Conservation (phyloP, 495 filamentous ascomycete species). For the Letharia columbiana region DNA sequence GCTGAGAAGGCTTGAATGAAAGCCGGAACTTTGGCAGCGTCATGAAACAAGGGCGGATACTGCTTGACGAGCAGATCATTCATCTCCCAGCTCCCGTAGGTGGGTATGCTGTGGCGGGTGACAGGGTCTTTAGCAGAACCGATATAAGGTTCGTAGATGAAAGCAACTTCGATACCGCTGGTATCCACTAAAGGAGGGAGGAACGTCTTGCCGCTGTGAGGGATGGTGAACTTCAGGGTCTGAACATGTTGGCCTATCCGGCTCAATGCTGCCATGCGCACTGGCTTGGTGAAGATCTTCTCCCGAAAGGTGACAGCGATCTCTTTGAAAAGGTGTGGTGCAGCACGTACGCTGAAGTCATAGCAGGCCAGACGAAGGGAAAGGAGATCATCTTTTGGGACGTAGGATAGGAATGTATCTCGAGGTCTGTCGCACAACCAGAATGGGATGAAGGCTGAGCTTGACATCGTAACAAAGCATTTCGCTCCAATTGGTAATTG, state of each 20-base stretch:
- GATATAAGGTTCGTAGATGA: constrained; percentile 64
- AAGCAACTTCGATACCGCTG: constrained; percentile 58
- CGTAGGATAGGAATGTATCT: constrained; percentile 33
- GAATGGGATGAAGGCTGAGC: constrained; percentile 38
- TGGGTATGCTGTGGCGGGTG: constrained; percentile 43
- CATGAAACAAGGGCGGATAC: constrained; percentile 74
- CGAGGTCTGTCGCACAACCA: constrained; percentile 42
- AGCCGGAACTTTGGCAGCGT: constrained; percentile 70
- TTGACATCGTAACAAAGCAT: constrained; percentile 26
- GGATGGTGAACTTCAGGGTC: constrained; percentile 59
- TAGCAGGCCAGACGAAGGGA: constrained; percentile 44
- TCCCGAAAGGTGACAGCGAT: constrained; percentile 50
- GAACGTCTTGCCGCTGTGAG: constrained; percentile 63
- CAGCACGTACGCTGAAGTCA: constrained; percentile 40
- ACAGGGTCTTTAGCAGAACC: constrained; percentile 32
- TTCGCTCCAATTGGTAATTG: constrained; percentile 1
- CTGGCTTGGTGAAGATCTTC: constrained; percentile 59
- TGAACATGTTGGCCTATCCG: constrained; percentile 65
- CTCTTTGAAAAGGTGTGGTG: constrained; percentile 44
- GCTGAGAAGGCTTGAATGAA: constrained; percentile 62
- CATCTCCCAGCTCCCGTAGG: constrained; percentile 57
- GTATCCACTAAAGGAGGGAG: constrained; percentile 68
- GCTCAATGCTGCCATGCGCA: constrained; percentile 57
- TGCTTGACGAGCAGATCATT: constrained; percentile 66
- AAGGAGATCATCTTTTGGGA: constrained; percentile 37